Base-by-base conservation (phyloP, 2,329 filamentous ascomycete genomes). In the Orbilia oligospora region DNA sequence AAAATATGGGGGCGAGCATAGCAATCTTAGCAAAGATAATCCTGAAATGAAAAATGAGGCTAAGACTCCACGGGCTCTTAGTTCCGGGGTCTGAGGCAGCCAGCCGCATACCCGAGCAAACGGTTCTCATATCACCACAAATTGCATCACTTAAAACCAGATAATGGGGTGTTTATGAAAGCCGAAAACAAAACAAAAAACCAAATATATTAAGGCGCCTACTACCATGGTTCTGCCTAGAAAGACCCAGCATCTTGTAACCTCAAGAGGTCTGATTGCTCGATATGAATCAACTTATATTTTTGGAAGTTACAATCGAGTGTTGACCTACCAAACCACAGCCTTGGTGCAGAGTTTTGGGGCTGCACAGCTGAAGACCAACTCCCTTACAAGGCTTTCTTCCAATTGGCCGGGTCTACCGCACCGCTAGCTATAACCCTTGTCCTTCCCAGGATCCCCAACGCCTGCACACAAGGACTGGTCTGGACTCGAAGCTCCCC, bases 1-100 rank as follows among this genome's bases (percentile, higher is more conserved):
- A n/a, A n/a, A n/a, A n/a, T n/a, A n/a, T 4, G 82, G 82, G 4
- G 82, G 84, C 0, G 83, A 84, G 0, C 68, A 84, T n/a, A 82
- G 83, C 18, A 83, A 82, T 1, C 82, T 83, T 49, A 84, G 84
- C 22, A 83, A 83, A 6, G 81, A 81, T 12, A 82, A 83, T 71
- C 56, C 41, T 63, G 61, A 71, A 77, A 77, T 76, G 66, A 76
- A 78, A 72, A 71, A 78, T 71, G 63, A 78, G 73, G 73, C 73
- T 72, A 61, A 71, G 38, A 53, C 61, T 46, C 38, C 38, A 51
- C 49, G 22, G 51, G 73, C 73, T 63, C 73, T 67, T 78, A 61
- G 73, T 71, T 72, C 61, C 44, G 68, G 27, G 38, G 73, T 71
- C 66, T 78, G 68, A 78, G 73, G 73, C 73, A 67, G 58, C 66